Base-by-base conservation (phyloP, 225 moss, liverwort and hornwort species). In the Climacium dendroides region DNA sequence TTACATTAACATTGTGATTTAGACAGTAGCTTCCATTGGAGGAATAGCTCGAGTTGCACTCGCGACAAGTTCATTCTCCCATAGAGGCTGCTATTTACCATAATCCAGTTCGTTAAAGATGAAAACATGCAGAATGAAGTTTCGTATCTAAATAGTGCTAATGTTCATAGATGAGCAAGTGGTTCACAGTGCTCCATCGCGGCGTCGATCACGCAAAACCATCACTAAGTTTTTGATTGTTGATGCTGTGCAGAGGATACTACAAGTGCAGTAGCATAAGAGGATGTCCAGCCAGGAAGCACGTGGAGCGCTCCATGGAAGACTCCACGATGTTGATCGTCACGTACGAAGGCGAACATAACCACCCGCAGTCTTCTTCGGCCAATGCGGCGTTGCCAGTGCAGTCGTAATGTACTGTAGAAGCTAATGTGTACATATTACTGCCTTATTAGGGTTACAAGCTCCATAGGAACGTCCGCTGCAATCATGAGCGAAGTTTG, bases 221-320 rank as follows among this genome's bases (percentile, higher is more conserved):
- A 34, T 53, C 65, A 60, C 65, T 77, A 18, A 89, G 23, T 50
- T 34, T 18, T 22, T 63, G 53, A 64, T 39, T 58, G 20, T 71
- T 70, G 60, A 32, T 74, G 79, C 15, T 86, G 81, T 80, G 91
- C 95, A 98, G 98, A 84, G 98, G 98, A 16, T 98, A 97, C 88
- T 98, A 98, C 91, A 98, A 97, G 88, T 98, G 98, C 94, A 98
- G 98, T 88, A 96, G 97, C 89, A 95, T 96, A 58, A 89, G 98
- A 87, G 98, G 98, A n/a, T 98, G 98, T 74, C 98, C 98, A 80
- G 98, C 97, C 15, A 87, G 98, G 85, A 98, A 98, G 81, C 98
- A 98, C 73, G 97, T 98, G 41, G 97, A 98, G 89, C 93, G 96
- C 60, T 98, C 95, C 35, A 88, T 97, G 91, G 97, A 98, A 53